A percentile compares a stretch with the other conserved stretches of the same genome.
These are phyloP conservation scores for Colletotrichum kahawae DNA, from an alignment of 2,329 filamentous ascomycete genomes.

Conservation along the genomic window DNA sequence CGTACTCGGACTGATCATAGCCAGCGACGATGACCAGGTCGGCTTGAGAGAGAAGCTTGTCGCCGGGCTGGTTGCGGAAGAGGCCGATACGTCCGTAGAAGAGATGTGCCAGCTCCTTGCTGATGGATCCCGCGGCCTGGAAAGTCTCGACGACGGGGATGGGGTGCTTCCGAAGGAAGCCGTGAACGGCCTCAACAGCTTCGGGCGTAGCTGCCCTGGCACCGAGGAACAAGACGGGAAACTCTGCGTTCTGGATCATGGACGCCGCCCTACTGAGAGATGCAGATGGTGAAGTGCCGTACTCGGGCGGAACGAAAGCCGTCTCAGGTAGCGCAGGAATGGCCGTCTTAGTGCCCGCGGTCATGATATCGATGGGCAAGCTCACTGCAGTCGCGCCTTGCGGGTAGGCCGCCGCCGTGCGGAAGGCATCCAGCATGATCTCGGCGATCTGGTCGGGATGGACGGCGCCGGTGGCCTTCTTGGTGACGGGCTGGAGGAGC, in stretches of 20 bases:
- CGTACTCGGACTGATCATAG: conserved; percentile 53
- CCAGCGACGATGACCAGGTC: conserved; percentile 40
- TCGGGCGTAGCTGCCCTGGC: conserved; percentile 43
- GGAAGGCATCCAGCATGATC: conserved; percentile 49
- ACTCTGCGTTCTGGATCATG: conserved; percentile 36
- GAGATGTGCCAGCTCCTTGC: conserved; percentile 44
- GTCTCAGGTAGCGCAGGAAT: conserved; percentile 40
- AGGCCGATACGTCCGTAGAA: conserved; percentile 53
- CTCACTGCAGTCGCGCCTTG: conserved; percentile 48
- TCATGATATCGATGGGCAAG: conserved; percentile 49
- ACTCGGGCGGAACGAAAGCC: conserved; percentile 44
- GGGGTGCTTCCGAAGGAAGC: conserved; percentile 43
- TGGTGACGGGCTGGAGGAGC: conserved; percentile 47
- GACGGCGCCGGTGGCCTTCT: conserved; percentile 44
- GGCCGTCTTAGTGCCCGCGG: conserved; percentile 35
- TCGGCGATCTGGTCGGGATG: conserved; percentile 53
- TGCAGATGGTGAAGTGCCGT: conserved; percentile 39
- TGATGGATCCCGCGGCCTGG: conserved; percentile 52
- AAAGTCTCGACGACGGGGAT: conserved; percentile 55
- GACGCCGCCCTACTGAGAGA: conserved; percentile 36
- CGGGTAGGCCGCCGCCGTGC: conserved; percentile 43
- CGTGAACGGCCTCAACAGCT: conserved; percentile 45
- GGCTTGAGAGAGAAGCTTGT: conserved; percentile 42
- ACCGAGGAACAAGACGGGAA: conserved; percentile 51
- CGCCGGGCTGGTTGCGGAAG: conserved; percentile 53